Base-by-base conservation (phyloP, 352 stramenopile species). In the Phytophthora sp. region DNA sequence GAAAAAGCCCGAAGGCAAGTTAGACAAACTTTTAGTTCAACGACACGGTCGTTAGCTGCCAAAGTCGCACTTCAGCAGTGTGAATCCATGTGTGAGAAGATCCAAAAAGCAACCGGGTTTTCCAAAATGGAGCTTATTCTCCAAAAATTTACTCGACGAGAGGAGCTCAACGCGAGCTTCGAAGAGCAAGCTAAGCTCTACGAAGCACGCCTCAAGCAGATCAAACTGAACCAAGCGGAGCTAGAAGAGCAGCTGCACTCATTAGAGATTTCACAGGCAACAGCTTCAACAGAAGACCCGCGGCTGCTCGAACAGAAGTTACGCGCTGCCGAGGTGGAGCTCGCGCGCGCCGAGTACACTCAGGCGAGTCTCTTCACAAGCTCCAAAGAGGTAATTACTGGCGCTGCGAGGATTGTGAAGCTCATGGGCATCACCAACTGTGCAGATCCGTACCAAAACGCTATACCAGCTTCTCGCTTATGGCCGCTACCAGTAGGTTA, bases 121-220 rank as follows among this genome's bases (percentile, higher is more conserved):
- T 83, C 82, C 5, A 90, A 91, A 41, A 85, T 95, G 54, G 81
- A 92, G 53, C 46, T 84, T 20, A 90, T 95, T 38, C 66, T 91
- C 7, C 79, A 95, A 18, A 95, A 94, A 62, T 92, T 95, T 45
- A 72, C 76, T 27, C 85, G 82, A 23, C 82, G 83, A 39, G 86
- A 93, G 47, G 85, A 93, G 65, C 73, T 95, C 8, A 91, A 93
- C 55, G 65, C 56, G 21, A 92, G 85, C 57, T 91, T 95, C 47
- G 87, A 94, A 46, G 85, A 93, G 56, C 87, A 95, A 67, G 80
- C 81, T 16, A 88, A 87, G 66, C 69, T 92, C n/a, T 93, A 94
- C 50, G 84, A 95, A 41, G 76, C 82, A 7, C 68, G 84, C 7
- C 56, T 94, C 3, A 93, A 93, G 52, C 87, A 95, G 35, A 95